These are phyloP conservation scores for Mycena olivaceomarginata DNA, from an alignment of 768 basidiomycete species.

Conservation along the genomic window DNA sequence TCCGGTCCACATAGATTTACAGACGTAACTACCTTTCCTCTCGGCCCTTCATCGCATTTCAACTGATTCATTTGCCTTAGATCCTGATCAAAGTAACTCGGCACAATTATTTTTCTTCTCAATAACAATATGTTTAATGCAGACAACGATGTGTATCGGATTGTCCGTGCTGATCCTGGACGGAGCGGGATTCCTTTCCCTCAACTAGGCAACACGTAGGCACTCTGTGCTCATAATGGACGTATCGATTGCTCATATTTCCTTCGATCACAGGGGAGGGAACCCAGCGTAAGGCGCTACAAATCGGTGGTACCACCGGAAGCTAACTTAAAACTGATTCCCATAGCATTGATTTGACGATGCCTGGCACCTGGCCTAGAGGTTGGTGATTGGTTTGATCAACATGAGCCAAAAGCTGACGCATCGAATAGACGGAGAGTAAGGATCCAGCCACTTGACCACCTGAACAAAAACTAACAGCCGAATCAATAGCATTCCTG, in stretches of 20 bases:
- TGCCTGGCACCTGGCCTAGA: not conserved
- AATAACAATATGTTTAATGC: not conserved
- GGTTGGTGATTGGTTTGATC: not conserved
- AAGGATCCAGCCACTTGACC: not conserved
- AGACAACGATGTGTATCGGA: not conserved
- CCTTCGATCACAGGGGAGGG: not conserved
- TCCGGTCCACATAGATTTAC: not conserved
- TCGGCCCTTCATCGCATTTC: not conserved
- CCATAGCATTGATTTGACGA: not conserved
- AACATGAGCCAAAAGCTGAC: not conserved
- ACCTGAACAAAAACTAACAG: not conserved
- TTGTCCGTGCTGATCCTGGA: constrained; percentile 5
- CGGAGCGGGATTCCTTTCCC: constrained; percentile 11
- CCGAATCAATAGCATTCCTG: not conserved
- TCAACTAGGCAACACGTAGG: constrained; percentile 10
- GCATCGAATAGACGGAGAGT: not conserved
- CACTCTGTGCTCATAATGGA: not conserved
- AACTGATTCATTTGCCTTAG: not conserved
- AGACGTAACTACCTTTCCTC: not conserved
- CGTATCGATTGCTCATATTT: not conserved
- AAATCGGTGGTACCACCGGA: not conserved
- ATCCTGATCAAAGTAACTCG: not conserved
- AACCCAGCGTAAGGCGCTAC: not conserved
- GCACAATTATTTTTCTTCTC: not conserved
- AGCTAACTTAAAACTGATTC: not conserved